phyloP scores from a whole-genome alignment of 441 rosid species.

The Pelargonium australe region DNA sequence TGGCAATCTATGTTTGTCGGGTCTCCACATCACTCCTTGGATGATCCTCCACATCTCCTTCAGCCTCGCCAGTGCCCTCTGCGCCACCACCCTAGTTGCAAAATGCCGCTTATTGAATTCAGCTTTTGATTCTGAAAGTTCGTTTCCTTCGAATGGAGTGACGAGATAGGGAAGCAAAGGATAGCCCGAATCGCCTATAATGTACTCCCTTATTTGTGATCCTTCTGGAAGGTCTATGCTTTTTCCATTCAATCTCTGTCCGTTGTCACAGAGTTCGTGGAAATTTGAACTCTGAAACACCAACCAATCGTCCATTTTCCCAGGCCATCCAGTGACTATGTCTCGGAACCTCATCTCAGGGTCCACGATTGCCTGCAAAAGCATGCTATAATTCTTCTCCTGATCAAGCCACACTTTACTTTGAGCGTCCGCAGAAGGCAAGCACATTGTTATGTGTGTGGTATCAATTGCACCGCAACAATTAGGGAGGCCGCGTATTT shows the following conservation, averaged over 20 bases:
- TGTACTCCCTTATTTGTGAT: constrained; percentile 54
- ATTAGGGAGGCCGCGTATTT: constrained; percentile 62
- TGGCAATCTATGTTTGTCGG: constrained; percentile 68
- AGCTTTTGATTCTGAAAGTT: constrained; percentile 34
- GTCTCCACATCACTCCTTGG: constrained; percentile 86
- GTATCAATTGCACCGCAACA: constrained; percentile 81
- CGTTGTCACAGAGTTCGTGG: constrained; percentile 58
- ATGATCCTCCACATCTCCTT: constrained; percentile 90
- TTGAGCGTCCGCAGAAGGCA: constrained; percentile 59
- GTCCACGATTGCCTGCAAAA: constrained; percentile 75
- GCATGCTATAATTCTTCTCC: constrained; percentile 77
- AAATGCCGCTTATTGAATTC: constrained; percentile 66
- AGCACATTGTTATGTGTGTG: constrained; percentile 69
- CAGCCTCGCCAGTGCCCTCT: constrained; percentile 61
- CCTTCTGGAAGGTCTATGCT: constrained; percentile 40
- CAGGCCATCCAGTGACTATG: constrained; percentile 79
- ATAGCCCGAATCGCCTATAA: constrained; percentile 63
- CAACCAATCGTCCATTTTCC: constrained; percentile 55
- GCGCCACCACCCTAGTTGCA: constrained; percentile 46
- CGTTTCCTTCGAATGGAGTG: constrained; percentile 59
- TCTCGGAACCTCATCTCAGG: constrained; percentile 80
- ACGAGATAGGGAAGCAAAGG: constrained; percentile 78
- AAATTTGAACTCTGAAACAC: constrained; percentile 66
- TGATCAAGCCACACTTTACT: constrained; percentile 62
- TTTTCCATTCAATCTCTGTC: constrained; percentile 52